Evolutionary conservation across 371 early-diverging fungal genomes (phyloP).

Genomic region (Cokeromyces recurvatus): DNA sequence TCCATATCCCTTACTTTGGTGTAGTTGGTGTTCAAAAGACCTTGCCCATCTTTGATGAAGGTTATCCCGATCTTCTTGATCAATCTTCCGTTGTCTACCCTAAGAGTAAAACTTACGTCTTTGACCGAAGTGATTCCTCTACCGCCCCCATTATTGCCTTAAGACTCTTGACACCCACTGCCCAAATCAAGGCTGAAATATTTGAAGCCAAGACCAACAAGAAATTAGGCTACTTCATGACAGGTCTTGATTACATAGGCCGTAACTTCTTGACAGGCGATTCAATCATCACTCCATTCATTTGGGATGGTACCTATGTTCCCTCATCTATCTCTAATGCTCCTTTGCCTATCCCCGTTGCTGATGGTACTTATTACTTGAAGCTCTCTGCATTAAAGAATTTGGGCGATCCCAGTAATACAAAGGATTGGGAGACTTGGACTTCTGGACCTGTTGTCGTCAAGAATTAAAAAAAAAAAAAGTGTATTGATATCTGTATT

Average conservation of each 20-base stretch:
- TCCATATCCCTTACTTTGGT: conserved; percentile 54
- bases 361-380: conserved; percentile 20
- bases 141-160: conserved; percentile 21
- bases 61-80: conserved; percentile 15
- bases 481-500: no score
- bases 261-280: conserved; percentile 17
- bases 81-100: conserved; percentile 8
- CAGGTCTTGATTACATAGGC: conserved; percentile 15
- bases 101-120: conserved; percentile 15
- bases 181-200: conserved; percentile 21
- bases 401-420: conserved; percentile 24
- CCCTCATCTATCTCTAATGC: conserved; percentile 6
- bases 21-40: conserved; percentile 41
- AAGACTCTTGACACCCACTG: conserved; percentile 23
- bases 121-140: conserved; percentile 14
- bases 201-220: conserved; percentile 19
- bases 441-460: conserved; percentile 23
- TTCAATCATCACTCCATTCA: neutral
- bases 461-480: conserved; percentile 25
- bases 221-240: conserved; percentile 13
- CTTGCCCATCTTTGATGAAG: conserved; percentile 25
- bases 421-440: conserved; percentile 22
- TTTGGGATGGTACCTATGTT: conserved; percentile 31
- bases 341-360: conserved; percentile 14
- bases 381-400: conserved; percentile 21